Base-by-base conservation (phyloP, 176 grass and related monocot genomes). In the Aegilops sharonensis region DNA sequence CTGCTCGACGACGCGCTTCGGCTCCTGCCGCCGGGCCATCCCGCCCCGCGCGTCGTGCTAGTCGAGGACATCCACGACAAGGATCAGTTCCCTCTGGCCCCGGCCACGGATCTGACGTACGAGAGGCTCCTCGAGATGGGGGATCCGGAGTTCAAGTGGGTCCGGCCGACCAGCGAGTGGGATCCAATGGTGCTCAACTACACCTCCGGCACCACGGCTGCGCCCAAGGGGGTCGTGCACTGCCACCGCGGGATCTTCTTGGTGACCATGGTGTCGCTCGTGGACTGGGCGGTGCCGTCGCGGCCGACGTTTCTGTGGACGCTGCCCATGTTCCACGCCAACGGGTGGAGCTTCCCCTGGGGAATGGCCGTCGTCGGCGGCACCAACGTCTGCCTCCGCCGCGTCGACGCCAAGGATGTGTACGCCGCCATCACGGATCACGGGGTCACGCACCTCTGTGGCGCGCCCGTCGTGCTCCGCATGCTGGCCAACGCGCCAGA, bases 181-280 rank as follows among this genome's bases (percentile, higher is more conserved):
- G 93, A 98, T 10, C 95, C 95, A 5, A 94, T 98, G 88, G 83
- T 98, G 3, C 86, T 98, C 1, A 98, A 98, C 81, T 98, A 98
- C 88, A 95, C 95, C 59, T 98, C 95, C 35, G 95, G 95, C 70
- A 98, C 95, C 2, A 98, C 95, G 78, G 91, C 95, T 25, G 89
- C 91, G 15, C 93, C 95, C 8, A 98, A 98, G 66, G 93, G 95
- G 0, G 95, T 98, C 7, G 88, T 98, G 80, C 95, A 94, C 80
- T 95, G 93, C 88, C 95, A 98, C 78, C 91, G 93, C 12, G 89
- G 91, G 5, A 70, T 98, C 84, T 95, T 86, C 85, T 5, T 94
- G 7, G 34, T 90, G 13, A 89, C 86, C 8, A 0, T 95, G 2
- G 91, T 92, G 10, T 86, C 88, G 61, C 81, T 98, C 35, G 61